These are phyloP conservation scores for Hypoxylon sp. DNA, from an alignment of 2,329 filamentous ascomycete species.

Conservation along the genomic window DNA sequence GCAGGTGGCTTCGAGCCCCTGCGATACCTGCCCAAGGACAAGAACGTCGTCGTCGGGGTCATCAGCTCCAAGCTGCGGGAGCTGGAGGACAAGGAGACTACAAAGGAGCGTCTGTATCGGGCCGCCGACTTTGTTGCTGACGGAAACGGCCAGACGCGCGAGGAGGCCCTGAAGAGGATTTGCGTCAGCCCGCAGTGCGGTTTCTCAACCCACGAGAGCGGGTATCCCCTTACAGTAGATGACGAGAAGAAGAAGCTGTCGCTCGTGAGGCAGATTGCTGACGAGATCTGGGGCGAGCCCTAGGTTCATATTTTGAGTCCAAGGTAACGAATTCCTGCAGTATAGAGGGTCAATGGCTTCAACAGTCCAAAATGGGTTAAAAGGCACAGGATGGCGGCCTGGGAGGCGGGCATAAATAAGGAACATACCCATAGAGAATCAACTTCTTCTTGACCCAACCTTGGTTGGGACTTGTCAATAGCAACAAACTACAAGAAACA, in stretches of 20 bases:
- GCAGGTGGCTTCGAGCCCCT: constrained; percentile 73
- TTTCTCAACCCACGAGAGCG: constrained; percentile 77
- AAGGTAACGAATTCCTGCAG: background rate
- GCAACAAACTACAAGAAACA: too few relatives aligned
- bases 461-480: background rate
- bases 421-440: constrained; percentile 36
- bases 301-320: constrained; percentile 31
- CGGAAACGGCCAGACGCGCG: constrained; percentile 67
- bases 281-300: constrained; percentile 71
- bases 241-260: constrained; percentile 78
- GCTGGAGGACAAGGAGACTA: constrained; percentile 69
- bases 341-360: constrained; percentile 27
- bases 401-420: constrained; percentile 1
- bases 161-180: constrained; percentile 74
- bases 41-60: constrained; percentile 70
- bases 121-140: constrained; percentile 74
- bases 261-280: constrained; percentile 74
- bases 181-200: constrained; percentile 76
- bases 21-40: constrained; percentile 65
- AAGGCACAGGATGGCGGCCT: constrained; percentile 7
- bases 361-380: constrained; percentile 36
- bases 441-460: constrained; percentile 39
- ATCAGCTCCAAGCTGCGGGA: constrained; percentile 69
- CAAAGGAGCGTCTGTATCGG: constrained; percentile 65
- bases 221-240: constrained; percentile 72